Base-by-base conservation (phyloP, 345 rosid genomes). In the Eucalyptus marginata region DNA sequence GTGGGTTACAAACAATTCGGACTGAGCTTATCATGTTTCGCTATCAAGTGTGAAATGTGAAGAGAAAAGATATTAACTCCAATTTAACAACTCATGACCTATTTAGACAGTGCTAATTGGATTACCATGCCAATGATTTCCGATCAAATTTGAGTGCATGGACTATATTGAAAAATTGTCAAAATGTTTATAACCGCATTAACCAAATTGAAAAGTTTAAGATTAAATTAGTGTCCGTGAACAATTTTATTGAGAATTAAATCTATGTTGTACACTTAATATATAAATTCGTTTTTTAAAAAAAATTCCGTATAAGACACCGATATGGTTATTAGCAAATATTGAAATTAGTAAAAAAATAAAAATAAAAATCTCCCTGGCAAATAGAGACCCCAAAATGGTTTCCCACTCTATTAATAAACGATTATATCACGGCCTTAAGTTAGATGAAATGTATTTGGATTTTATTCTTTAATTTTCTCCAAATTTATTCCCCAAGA, bases 161-260 rank as follows among this genome's bases (percentile, higher is more conserved):
- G 1, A 52, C 10, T 52, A 0, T 20, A 52, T 52, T 52, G 25
- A 52, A 52, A 52, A 52, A 3, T 52, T 0, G 1, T 20, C 10
- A 20, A 52, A 18, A 52, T 7, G 25, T 52, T 52, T 52, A 20
- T 20, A 52, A 52, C 2, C 25, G 2, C 5, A 3, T 10, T 20
- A 20, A 52, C 3, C 58, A 52, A 58, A 58, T 58, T 25, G 7
- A 58, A 58, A 58, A 58, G 3, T 58, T 58, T 25, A 58, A 25
- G 1, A 58, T 25, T 24, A 6, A 58, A 58, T 58, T 10, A 11
- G 64, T 25, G 6, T 9, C 2, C 6, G 1, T 25, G 58, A 8
- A 52, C 25, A 52, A 3, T 52, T 52, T 52, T 52, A 18, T 52
- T 52, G 25, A 52, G 58, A 52, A 18, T 52, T 52, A 52, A 52